Percentiles rank a stretch among this genome's conserved stretches.
Conservation (phyloP, 176 grass and related monocot species). For the Triticum dicoccoides region DNA sequence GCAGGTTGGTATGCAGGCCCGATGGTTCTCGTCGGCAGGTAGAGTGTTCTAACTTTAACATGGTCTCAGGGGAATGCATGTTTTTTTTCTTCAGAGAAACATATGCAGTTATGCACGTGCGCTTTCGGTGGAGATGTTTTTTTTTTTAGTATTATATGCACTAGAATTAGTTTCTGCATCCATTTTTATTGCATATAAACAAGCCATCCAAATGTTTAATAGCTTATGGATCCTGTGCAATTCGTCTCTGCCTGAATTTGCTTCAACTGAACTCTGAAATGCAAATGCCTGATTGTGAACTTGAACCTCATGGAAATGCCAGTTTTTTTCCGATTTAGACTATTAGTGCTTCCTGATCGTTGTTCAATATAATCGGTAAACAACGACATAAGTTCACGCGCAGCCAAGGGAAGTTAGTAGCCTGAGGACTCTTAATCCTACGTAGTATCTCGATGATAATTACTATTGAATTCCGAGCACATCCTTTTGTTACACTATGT, state of each 20-base stretch:
- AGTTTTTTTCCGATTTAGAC: not conserved
- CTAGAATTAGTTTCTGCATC: not conserved
- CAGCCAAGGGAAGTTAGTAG: not conserved
- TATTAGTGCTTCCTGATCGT: slow-evolving; percentile 7
- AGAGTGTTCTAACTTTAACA: slow-evolving; percentile 2
- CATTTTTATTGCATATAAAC: not conserved
- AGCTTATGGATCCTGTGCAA: not conserved
- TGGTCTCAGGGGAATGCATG: not conserved
- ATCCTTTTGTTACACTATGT: slow-evolving; percentile 18
- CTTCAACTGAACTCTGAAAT: slow-evolving; percentile 15
- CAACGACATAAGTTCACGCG: not conserved
- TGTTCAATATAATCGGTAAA: not conserved
- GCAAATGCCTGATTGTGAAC: not conserved
- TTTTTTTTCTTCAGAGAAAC: not conserved
- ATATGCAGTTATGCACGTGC: not conserved
- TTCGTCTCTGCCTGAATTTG: not conserved
- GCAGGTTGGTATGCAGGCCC: slow-evolving; percentile 23
- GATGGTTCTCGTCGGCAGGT: slow-evolving; percentile 53
- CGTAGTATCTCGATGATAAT: not conserved
- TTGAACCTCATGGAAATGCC: not conserved
- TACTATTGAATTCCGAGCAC: not conserved
- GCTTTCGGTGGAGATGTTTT: not conserved
- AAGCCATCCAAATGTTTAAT: not conserved
- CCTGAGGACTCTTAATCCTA: not conserved
- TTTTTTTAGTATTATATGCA: not conserved